Evolutionary conservation across 164 flowering plant genomes (phyloP), one percentile per base, ranked within the genome.

Genomic region (Echeveria elegans): DNA sequence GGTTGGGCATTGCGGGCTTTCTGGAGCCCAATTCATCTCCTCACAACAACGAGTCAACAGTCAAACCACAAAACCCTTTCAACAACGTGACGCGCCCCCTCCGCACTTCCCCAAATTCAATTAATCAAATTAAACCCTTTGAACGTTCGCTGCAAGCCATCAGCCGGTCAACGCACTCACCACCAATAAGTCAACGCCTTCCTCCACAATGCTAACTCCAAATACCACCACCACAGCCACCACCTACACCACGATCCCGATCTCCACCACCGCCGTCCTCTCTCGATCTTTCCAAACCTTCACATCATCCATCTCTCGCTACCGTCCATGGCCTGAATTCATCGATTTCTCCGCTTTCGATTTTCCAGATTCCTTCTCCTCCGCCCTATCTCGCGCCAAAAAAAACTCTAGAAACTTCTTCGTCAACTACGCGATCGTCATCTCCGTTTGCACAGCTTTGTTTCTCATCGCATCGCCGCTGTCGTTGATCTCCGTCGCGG

Each of bases 291-390:
- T 75, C 38, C 75, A 76, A 30, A 79, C 76, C 74, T 69, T 81
- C 65, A 66, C 77, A 29, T 29, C 80, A 65, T 65, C 60, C 72
- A 18, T 77, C 30, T 76, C 81, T 58, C 69, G 73, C 37, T 60
- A 71, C 58, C 84, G 84, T 19, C 86, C 86, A 32, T 83, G 80
- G 81, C 70, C 80, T 2, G 82, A 79, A 26, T 66, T 83, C 75
- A 6, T 77, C 34, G 29, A 74, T 50, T 34, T 70, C 74, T 70
- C 48, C 53, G 43, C 67, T 26, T 68, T 77, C 72, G 69, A 69
- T 65, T 53, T 60, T 5, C 81, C 79, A 1, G 64, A 70, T 8
- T 72, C 80, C 28, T 63, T 77, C 30, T 40, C 72, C 63, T 12
- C 4, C 28, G 79, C 76, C 50, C 16, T 16, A 8, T 15, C 16